Evolutionary conservation across 257 asterid species (phyloP).

Genomic region (Rubia yunnanensis): DNA sequence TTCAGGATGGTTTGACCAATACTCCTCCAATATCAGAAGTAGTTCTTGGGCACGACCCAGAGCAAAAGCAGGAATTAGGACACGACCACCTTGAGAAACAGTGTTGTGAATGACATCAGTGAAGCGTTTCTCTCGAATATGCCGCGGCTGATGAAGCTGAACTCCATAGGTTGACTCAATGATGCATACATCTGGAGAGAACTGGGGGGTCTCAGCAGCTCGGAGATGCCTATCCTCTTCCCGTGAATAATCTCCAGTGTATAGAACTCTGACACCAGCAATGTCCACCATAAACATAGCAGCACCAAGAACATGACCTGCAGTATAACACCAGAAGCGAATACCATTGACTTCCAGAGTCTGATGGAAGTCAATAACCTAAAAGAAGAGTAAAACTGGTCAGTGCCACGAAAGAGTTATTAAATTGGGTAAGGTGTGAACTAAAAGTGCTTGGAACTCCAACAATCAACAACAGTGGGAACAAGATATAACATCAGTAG

Average conservation of each 20-base stretch:
- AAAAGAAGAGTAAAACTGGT: slow-evolving; percentile 13
- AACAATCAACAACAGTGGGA: neutral
- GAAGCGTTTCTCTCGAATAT: slow-evolving; percentile 73
- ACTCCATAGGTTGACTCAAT: slow-evolving; percentile 96
- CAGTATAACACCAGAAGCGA: slow-evolving; percentile 99
- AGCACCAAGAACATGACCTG: slow-evolving; percentile 99
- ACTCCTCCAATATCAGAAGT: slow-evolving; percentile 87
- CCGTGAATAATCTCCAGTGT: slow-evolving; percentile 95
- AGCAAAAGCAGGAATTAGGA: slow-evolving; percentile 88
- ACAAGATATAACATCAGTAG: neutral
- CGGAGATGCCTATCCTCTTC: slow-evolving; percentile 98
- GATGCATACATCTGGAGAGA: slow-evolving; percentile 92
- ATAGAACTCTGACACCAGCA: slow-evolving; percentile 95
- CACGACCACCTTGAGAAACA: slow-evolving; percentile 88
- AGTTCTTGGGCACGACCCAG: slow-evolving; percentile 97
- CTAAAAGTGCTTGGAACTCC: neutral
- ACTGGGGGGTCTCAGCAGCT: slow-evolving; percentile 92
- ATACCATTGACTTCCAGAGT: slow-evolving; percentile 88
- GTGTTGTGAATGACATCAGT: slow-evolving; percentile 82
- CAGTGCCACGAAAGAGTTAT: neutral
- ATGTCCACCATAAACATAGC: slow-evolving; percentile 99
- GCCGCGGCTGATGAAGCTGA: slow-evolving; percentile 84
- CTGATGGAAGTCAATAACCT: slow-evolving; percentile 99
- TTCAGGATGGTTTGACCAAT: slow-evolving; percentile 87
- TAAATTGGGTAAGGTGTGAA: neutral